These are phyloP conservation scores for Amoebophrya sp. DNA, from an alignment of 169 alveolate genomes.

Conservation along the genomic window DNA sequence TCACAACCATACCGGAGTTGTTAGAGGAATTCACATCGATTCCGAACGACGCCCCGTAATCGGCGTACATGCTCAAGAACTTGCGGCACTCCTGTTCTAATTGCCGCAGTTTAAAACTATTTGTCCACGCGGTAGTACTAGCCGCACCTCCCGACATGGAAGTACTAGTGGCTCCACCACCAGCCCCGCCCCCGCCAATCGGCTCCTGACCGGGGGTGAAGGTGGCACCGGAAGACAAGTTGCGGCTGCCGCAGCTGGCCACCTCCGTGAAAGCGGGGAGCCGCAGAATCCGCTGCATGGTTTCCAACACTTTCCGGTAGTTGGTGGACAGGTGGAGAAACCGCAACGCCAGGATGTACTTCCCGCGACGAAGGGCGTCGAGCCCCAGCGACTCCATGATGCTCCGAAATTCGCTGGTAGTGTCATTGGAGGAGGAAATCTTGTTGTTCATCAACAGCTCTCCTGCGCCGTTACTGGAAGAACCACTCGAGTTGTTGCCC, in stretches of 20 bases:
- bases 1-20: too few relatives aligned
- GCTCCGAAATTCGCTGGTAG: background rate
- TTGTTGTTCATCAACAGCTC: too few relatives aligned
- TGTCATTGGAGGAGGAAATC: too few relatives aligned
- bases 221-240: background rate
- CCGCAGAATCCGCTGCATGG: background rate
- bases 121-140: too few relatives aligned
- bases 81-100: too few relatives aligned
- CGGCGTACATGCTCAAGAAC: background rate
- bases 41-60: background rate
- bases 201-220: background rate
- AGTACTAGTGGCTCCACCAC: too few relatives aligned
- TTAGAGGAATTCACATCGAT: background rate
- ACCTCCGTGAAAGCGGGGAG: background rate
- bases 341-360: background rate
- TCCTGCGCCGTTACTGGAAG: too few relatives aligned
- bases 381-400: background rate
- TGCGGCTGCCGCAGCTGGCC: background rate
- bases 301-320: background rate
- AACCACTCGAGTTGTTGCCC: too few relatives aligned
- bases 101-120: too few relatives aligned
- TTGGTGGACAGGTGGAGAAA: background rate
- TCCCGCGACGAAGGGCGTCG: background rate
- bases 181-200: background rate
- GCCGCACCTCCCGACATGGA: too few relatives aligned